Conservation (phyloP, 345 rosid species). For the Arabidopsis thaliana region TAIR10.1 NC_003070.9:22773501-22774000, state of each 20-base stretch:
- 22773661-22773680: not conserved
- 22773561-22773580: conserved; percentile 62
- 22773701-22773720: conserved; percentile 48
- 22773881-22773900: conserved; percentile 30
- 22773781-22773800: not conserved
- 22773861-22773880: conserved; percentile 36
- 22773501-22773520: conserved; percentile 56
- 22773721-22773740: conserved; percentile 44
- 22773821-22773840: conserved; percentile 45
- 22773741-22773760: conserved; percentile 47
- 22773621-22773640: not conserved
- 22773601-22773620: not conserved
- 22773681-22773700: conserved; percentile 43
- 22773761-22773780: conserved; percentile 47
- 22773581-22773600: conserved; percentile 50
- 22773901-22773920: conserved; percentile 25
- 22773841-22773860: conserved; percentile 54
- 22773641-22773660: not conserved
- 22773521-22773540: conserved; percentile 66
- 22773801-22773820: conserved; percentile 30
- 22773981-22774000: conserved; percentile 62
- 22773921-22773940: conserved; percentile 35
- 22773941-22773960: conserved; percentile 50
- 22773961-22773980: conserved; percentile 57
- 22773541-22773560: conserved; percentile 51